Base-by-base conservation (phyloP, 441 rosid species). In the Populus trichocarpa region DNA sequence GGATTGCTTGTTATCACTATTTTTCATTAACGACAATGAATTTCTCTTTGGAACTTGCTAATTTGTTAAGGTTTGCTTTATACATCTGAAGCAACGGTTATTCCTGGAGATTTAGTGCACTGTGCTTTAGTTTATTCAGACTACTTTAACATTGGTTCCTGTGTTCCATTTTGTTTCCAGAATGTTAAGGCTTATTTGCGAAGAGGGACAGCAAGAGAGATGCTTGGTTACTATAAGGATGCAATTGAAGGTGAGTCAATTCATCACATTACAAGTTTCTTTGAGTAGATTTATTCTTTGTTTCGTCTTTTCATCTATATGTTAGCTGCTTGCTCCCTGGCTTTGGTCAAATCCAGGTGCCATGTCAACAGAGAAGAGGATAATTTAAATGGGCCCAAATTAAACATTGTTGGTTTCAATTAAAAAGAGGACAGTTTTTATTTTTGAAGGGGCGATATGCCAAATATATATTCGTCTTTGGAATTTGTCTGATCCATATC, bases 121-220 rank as follows among this genome's bases (percentile, higher is more conserved):
- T 23, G 6, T 63, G 28, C 13, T 61, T 10, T 32, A 69, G 11
- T 14, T 22, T 61, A 50, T 69, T 36, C 8, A 68, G 38, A 3
- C 46, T 63, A 2, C 32, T 40, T 14, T 61, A 33, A 36, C 66
- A 64, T 40, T 25, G 32, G 42, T 36, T 70, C 53, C 20, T 74
- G 33, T 36, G 23, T 81, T 75, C 14, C 71, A 73, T 22, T 78
- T 36, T 68, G 12, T 23, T 74, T 74, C 25, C 90, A 94, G 98
- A 92, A 92, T 72, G 92, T 94, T 57, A 96, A 96, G 86, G 93
- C 99, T 66, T 94, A 90, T 86, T 83, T 96, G 72, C 86, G 98
- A 71, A 91, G 99, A 90, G 99, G 96, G 83, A 96, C 98, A 26
- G 97, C 99, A 20, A 86, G 97, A 82, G 99, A 96, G 83, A 93